Evolutionary conservation across 129 eudicot genomes (phyloP), one percentile per base, ranked within the genome.

Genomic region (Flaveria robusta): DNA sequence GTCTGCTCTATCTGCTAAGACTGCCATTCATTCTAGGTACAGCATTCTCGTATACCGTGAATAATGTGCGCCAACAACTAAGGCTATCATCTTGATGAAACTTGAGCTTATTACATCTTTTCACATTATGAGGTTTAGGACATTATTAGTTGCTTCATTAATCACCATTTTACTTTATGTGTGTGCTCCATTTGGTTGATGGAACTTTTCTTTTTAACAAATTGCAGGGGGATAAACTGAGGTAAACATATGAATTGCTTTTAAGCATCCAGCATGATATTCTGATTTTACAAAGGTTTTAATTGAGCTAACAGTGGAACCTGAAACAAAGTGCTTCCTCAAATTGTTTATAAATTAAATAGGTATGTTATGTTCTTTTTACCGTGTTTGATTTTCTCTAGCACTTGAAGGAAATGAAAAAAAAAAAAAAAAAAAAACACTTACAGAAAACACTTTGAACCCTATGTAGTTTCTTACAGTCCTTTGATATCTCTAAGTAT

Each of bases 231-330:
- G n/a, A n/a, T n/a, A n/a, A n/a, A n/a, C n/a, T n/a, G n/a, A n/a
- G n/a, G n/a, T n/a, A n/a, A n/a, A n/a, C n/a, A n/a, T n/a, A 94
- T 86, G 98, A 16, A 70, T 23, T 26, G 47, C 23, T 75, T 20
- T 18, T 37, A 8, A 39, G 43, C 9, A 39, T 39, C 43, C 43
- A 11, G 2, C 41, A 43, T 45, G 71, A 29, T 50, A 49, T 45
- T 78, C 9, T 47, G 50, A 66, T 42, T 18, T 42, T 71, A 29
- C 63, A 60, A 70, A n/a, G 72, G 74, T 75, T 69, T 47, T 86
- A 58, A 85, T 83, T 87, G 88, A 86, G 66, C 81, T 90, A 62
- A 58, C 88, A 22, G 23, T 83, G 84, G 92, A 92, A 85, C 88
- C 67, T 76, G 83, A n/a, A 49, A 60, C 5, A 42, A 22, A 9